Conservation (phyloP, 1,284 basidiomycete genomes). For the Trametes polyzona region DNA sequence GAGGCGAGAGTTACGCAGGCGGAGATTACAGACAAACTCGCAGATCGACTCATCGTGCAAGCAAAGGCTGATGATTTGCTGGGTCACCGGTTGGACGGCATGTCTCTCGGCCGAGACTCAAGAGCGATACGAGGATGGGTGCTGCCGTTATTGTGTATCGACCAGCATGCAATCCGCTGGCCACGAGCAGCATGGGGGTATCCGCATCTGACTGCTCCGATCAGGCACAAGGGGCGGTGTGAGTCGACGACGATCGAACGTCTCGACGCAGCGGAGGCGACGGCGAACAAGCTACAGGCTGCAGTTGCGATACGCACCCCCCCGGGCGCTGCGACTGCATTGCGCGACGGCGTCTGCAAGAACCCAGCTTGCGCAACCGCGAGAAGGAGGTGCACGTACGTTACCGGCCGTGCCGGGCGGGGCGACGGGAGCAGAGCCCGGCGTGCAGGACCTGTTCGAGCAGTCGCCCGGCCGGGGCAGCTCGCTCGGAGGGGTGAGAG, state of each 20-base stretch:
- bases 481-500: background rate
- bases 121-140: background rate
- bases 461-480: background rate
- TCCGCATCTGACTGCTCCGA: conserved; percentile 7
- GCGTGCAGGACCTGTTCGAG: background rate
- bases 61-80: no score
- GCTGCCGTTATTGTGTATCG: no score
- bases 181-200: background rate
- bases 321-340: background rate
- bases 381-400: background rate
- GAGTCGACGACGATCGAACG: background rate
- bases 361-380: background rate
- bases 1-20: no score
- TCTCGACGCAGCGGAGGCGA: background rate
- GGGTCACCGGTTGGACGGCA: no score
- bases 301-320: background rate
- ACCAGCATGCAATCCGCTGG: background rate
- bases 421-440: background rate
- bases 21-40: no score
- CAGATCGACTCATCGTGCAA: no score
- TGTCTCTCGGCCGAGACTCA: no score
- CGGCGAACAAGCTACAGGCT: background rate
- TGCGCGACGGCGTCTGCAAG: background rate
- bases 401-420: no score
- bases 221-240: conserved; percentile 16